Evolutionary conservation across 768 basidiomycete species (phyloP), one percentile per base, ranked within the genome.

Genomic region (Dentipellis sp.): DNA sequence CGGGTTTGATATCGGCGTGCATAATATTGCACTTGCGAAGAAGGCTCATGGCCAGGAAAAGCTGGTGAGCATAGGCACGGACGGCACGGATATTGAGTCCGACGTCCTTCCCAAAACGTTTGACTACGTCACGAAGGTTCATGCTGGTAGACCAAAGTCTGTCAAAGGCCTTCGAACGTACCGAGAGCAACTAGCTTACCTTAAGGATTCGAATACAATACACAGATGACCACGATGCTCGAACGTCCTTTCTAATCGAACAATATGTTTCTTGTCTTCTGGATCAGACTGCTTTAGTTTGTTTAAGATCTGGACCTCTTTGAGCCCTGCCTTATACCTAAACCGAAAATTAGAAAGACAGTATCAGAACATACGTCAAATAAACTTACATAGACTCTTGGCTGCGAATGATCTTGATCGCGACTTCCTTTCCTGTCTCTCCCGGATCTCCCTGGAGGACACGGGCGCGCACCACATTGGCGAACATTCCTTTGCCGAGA

Each of bases 401-500:
- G 65, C 86, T 87, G 48, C 97, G 76, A 50, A 97, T 84, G 57
- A 99, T 94, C 72, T 99, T 99, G 69, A 99, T 97, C 0, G 97
- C 97, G 10, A 98, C 94, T 68, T 99, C 95, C 64, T 75, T 74
- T 40, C 82, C 78, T 38, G 59, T 60, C 52, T 80, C 76, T 55
- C 75, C 73, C 10, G 76, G 55, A 36, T 88, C 87, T 52, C 77
- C 75, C 71, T 85, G 74, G 46, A 94, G 74, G 10, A 93, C 79
- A 35, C 91, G 83, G 9, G 94, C 95, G 48, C 90, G 82, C 23
- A 97, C 93, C 51, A 99, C 97, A 55, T 91, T 92, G 50, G 94
- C 93, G 68, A 98, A 99, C 95, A 99, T 99, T 50, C 97, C 97
- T 68, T 95, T 94, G 16, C 97, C 97, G n/a, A 98, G 76, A 50